Evolutionary conservation across 305 asterid genomes (phyloP).

Genomic region (Fraxinus dipetala): DNA sequence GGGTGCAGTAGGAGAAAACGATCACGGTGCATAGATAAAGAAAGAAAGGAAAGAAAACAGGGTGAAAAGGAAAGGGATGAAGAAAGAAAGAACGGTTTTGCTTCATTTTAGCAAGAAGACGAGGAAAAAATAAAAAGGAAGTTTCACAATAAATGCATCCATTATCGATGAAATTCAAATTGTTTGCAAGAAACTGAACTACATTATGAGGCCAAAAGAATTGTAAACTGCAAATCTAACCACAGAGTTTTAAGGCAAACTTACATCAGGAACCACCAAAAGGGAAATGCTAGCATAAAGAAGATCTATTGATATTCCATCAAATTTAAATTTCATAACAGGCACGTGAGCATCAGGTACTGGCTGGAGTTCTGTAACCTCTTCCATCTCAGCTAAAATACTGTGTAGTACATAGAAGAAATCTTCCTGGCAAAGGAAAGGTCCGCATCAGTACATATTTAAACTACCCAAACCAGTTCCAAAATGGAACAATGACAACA

Average conservation of each 20-base stretch:
- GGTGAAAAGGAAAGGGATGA: neutral
- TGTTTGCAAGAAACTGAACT: neutral
- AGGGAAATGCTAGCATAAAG: conserved; percentile 83
- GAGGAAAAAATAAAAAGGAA: neutral
- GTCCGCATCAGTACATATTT: conserved; percentile 3
- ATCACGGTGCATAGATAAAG: neutral
- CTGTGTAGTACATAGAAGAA: conserved; percentile 73
- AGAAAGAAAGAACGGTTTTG: neutral
- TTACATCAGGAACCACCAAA: conserved; percentile 85
- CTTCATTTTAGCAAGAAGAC: neutral
- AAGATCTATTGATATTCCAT: conserved; percentile 91
- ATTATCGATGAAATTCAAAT: neutral
- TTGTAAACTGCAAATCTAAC: neutral
- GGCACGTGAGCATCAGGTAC: conserved; percentile 99
- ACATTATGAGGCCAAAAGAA: neutral
- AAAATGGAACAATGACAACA: neutral
- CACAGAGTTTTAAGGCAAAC: conserved; percentile 19
- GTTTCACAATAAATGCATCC: neutral
- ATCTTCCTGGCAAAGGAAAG: conserved; percentile 55
- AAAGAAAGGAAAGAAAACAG: neutral
- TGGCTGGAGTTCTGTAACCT: conserved; percentile 85
- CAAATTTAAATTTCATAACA: conserved; percentile 90
- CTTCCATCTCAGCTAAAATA: conserved; percentile 65
- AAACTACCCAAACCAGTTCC: neutral
- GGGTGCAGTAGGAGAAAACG: neutral